Conservation (phyloP, 2,329 filamentous ascomycete genomes). For the Incumbomyces delicatus region DNA sequence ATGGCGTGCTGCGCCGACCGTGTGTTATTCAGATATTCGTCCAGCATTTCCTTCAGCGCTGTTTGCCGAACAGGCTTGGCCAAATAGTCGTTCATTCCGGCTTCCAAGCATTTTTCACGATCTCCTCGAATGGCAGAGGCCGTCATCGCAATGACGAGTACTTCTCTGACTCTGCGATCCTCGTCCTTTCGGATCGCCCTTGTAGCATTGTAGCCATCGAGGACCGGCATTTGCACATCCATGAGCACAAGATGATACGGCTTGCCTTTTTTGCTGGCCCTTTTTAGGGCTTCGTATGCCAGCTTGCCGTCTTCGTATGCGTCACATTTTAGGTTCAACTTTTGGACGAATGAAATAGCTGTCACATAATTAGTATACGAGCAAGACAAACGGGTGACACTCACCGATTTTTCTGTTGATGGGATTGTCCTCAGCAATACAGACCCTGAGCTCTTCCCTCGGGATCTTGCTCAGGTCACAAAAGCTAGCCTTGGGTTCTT, state of each 20-base stretch:
- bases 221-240: constrained; percentile 41
- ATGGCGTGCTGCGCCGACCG: constrained; percentile 8
- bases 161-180: constrained; percentile 64
- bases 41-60: constrained; percentile 73
- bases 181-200: constrained; percentile 48
- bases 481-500: constrained; percentile 37
- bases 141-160: constrained; percentile 96
- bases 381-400: not conserved
- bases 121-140: constrained; percentile 91
- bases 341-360: constrained; percentile 36
- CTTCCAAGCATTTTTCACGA: constrained; percentile 86
- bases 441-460: constrained; percentile 70
- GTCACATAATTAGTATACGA: not conserved
- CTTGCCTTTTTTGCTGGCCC: constrained; percentile 22
- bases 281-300: constrained; percentile 29
- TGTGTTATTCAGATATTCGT: constrained; percentile 46
- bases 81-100: constrained; percentile 95
- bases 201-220: constrained; percentile 41
- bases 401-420: constrained; percentile 33
- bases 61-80: constrained; percentile 90
- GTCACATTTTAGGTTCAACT: constrained; percentile 72
- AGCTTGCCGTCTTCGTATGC: constrained; percentile 75
- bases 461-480: constrained; percentile 64
- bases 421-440: constrained; percentile 73
- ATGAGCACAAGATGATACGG: constrained; percentile 40